A percentile compares a stretch with the other conserved stretches of the same genome.
These are phyloP conservation scores for Penicillium simplicissimum DNA, from an alignment of 495 filamentous ascomycete species.

Conservation along the genomic window DNA sequence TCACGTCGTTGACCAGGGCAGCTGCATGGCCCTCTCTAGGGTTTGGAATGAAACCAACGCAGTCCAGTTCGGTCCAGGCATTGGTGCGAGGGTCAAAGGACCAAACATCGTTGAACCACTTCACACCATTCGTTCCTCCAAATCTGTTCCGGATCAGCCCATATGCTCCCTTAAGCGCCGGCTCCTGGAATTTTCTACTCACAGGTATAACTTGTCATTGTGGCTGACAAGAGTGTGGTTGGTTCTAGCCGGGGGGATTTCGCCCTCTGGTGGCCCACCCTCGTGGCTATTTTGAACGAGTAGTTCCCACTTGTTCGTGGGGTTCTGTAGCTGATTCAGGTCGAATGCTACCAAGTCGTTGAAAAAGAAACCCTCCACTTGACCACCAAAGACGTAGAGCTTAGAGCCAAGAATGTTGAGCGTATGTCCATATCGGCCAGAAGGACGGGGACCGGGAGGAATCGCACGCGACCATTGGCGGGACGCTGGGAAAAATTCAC, in stretches of 20 bases:
- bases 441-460: conserved; percentile 77
- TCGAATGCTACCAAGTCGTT: conserved; percentile 98
- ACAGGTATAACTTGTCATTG: conserved; percentile 93
- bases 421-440: conserved; percentile 94
- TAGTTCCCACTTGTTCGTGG: conserved; percentile 90
- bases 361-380: conserved; percentile 97
- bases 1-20: conserved; percentile 90
- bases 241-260: conserved; percentile 86
- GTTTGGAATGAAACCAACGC: conserved; percentile 94
- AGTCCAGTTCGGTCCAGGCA: conserved; percentile 83
- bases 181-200: conserved; percentile 34
- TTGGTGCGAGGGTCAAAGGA: conserved; percentile 83
- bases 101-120: conserved; percentile 99
- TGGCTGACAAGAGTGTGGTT: conserved; percentile 93
- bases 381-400: conserved; percentile 95
- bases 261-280: conserved; percentile 60
- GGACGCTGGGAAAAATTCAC: conserved; percentile 62
- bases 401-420: conserved; percentile 95
- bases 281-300: conserved; percentile 76
- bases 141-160: conserved; percentile 57
- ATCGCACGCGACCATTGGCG: conserved; percentile 96
- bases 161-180: neutral
- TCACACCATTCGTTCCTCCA: conserved; percentile 89
- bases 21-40: conserved; percentile 94
- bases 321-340: conserved; percentile 85